These are phyloP conservation scores for Raffaelea deltoideospora DNA, from an alignment of 2,329 filamentous ascomycete species.

Conservation along the genomic window DNA sequence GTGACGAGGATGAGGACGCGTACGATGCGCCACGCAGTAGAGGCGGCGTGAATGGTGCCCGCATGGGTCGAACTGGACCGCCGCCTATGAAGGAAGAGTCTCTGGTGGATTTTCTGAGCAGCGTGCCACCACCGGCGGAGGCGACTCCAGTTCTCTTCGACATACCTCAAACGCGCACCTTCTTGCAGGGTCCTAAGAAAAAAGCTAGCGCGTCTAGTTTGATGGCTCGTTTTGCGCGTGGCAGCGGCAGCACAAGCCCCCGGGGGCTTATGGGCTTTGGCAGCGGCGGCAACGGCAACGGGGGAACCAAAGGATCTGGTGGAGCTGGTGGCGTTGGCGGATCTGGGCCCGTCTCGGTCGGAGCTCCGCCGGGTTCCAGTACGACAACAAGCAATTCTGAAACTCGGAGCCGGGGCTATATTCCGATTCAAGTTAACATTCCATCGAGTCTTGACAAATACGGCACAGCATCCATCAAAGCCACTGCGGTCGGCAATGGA, in stretches of 20 bases:
- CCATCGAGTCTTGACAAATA: constrained; percentile 27
- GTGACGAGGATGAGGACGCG: constrained; percentile 47
- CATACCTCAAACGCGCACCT: constrained; percentile 17
- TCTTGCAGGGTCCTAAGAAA: constrained; percentile 35
- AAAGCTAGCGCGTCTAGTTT: constrained; percentile 48
- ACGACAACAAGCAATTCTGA: too few species aligned
- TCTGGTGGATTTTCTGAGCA: constrained; percentile 58
- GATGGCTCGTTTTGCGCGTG: constrained; percentile 34
- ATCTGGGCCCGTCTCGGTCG: too few species aligned
- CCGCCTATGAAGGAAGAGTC: constrained; percentile 44
- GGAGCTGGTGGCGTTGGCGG: too few species aligned
- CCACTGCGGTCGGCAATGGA: too few species aligned
- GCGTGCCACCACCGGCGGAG: constrained; percentile 48
- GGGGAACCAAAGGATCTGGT: background rate
- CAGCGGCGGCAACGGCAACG: background rate
- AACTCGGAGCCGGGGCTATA: constrained; percentile 22
- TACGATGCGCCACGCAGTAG: constrained; percentile 20
- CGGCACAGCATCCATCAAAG: too few species aligned
- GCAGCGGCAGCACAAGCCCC: constrained; percentile 7
- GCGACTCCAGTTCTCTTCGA: constrained; percentile 21
- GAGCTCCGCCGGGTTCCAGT: too few species aligned
- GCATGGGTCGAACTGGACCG: constrained; percentile 22
- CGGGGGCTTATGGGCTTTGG: background rate
- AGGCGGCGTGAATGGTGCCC: constrained; percentile 25
- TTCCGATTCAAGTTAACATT: constrained; percentile 37